A percentile compares a stretch with the other conserved stretches of the same genome.
Evolutionary conservation across 2,329 filamentous ascomycete species (phyloP).

Genomic region (Hypoxylon sp.): DNA sequence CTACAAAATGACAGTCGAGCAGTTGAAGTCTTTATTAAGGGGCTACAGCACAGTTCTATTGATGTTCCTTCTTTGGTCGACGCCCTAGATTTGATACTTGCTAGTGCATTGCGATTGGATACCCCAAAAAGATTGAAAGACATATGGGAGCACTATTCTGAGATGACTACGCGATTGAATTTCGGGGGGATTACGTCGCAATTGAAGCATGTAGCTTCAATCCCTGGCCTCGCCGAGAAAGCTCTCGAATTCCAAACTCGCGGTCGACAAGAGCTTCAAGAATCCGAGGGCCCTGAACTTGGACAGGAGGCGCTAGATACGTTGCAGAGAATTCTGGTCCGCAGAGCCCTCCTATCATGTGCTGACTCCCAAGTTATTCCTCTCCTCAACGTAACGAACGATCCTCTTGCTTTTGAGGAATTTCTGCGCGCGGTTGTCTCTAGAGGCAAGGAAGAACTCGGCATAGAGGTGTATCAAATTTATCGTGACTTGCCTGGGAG

Average conservation of each 20-base stretch:
- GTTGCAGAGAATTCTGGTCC: conserved; percentile 51
- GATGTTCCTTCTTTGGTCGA: conserved; percentile 53
- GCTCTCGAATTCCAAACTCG: conserved; percentile 43
- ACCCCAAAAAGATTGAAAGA: conserved; percentile 37
- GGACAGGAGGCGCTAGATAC: conserved; percentile 41
- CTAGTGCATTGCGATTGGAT: conserved; percentile 56
- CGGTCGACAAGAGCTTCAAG: conserved; percentile 24
- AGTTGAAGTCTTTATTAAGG: conserved; percentile 58
- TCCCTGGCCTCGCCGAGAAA: conserved; percentile 50
- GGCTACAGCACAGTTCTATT: conserved; percentile 51
- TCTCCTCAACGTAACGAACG: conserved; percentile 60
- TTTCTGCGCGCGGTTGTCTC: conserved; percentile 58
- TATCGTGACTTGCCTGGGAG: conserved; percentile 62
- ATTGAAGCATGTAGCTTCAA: conserved; percentile 44
- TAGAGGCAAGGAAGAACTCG: conserved; percentile 51
- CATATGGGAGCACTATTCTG: conserved; percentile 50
- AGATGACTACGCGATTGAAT: conserved; percentile 48
- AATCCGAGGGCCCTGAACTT: conserved; percentile 17
- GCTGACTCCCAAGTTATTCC: conserved; percentile 50
- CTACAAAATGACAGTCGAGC: conserved; percentile 59
- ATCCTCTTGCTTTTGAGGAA: conserved; percentile 60
- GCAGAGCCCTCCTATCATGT: conserved; percentile 51
- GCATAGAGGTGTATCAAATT: conserved; percentile 61
- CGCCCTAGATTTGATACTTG: conserved; percentile 62
- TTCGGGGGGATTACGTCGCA: conserved; percentile 50